These are phyloP conservation scores for Domatiomyces catenatus DNA, from an alignment of 2,329 filamentous ascomycete species.

Conservation along the genomic window DNA sequence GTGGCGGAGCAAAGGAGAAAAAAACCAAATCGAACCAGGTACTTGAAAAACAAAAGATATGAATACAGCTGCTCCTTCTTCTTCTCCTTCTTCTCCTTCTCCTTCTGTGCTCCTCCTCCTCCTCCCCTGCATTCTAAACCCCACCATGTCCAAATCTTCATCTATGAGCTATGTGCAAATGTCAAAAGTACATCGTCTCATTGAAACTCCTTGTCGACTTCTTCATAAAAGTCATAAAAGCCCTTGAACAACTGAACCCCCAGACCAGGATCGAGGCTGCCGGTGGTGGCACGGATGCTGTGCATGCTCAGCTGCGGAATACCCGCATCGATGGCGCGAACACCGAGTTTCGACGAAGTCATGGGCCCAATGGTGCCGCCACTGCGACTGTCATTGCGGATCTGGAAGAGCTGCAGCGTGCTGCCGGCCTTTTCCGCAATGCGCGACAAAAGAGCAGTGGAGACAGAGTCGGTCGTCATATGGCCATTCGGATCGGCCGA, in stretches of 20 bases:
- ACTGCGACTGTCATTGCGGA: slow-evolving; percentile 75
- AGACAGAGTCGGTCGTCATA: slow-evolving; percentile 88
- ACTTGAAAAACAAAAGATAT: neutral
- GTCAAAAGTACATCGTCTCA: no score
- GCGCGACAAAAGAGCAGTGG: slow-evolving; percentile 61
- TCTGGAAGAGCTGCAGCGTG: slow-evolving; percentile 77
- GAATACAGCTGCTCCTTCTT: no score
- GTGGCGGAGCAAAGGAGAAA: neutral
- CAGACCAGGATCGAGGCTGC: slow-evolving; percentile 68
- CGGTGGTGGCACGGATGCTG: slow-evolving; percentile 75
- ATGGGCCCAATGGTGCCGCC: slow-evolving; percentile 94
- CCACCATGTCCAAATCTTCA: neutral
- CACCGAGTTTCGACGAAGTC: slow-evolving; percentile 64
- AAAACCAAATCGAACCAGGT: neutral
- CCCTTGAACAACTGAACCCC: slow-evolving; percentile 80
- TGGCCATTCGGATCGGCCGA: slow-evolving; percentile 77
- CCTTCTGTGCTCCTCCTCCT: no score
- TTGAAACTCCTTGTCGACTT: slow-evolving; percentile 66
- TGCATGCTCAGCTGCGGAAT: slow-evolving; percentile 93
- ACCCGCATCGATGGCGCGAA: slow-evolving; percentile 71
- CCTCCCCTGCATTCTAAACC: no score
- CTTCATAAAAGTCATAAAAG: slow-evolving; percentile 75
- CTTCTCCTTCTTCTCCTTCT: neutral
- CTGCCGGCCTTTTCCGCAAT: slow-evolving; percentile 60
- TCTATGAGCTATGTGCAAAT: neutral